These are phyloP conservation scores for Fusarium beomiforme DNA, from an alignment of 2,329 filamentous ascomycete genomes.

Conservation along the genomic window DNA sequence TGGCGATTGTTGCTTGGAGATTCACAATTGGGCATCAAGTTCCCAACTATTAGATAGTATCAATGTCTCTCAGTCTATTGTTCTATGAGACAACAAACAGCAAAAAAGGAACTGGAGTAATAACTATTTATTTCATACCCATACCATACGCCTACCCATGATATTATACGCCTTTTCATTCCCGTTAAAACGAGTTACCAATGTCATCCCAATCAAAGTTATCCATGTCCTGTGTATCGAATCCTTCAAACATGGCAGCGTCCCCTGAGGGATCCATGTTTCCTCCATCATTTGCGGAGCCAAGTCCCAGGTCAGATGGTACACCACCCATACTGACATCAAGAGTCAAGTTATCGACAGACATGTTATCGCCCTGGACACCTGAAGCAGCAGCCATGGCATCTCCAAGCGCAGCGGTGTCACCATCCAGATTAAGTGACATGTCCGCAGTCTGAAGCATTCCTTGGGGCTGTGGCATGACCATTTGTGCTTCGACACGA, in stretches of 20 bases:
- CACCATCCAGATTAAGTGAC: constrained; percentile 52
- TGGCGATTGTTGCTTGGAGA: not conserved
- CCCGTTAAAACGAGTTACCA: constrained; percentile 3
- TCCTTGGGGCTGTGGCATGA: constrained; percentile 51
- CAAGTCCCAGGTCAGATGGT: constrained; percentile 51
- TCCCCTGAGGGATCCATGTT: constrained; percentile 48
- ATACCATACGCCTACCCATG: constrained; percentile 7
- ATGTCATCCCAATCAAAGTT: constrained; percentile 26
- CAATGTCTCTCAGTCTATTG: not conserved
- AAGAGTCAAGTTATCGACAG: constrained; percentile 55
- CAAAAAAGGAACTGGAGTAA: not conserved
- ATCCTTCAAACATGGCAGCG: constrained; percentile 51
- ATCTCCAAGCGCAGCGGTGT: constrained; percentile 52
- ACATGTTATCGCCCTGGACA: constrained; percentile 52
- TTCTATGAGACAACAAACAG: not conserved
- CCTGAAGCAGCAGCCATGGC: constrained; percentile 56
- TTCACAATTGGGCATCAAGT: not conserved
- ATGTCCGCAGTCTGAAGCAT: constrained; percentile 57
- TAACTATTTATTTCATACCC: not conserved
- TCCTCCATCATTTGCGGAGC: constrained; percentile 48
- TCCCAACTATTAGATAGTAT: not conserved
- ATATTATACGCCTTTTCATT: not conserved
- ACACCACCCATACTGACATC: constrained; percentile 57
- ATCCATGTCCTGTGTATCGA: constrained; percentile 54
- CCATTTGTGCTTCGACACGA: constrained; percentile 73